A percentile compares a stretch with the other conserved stretches of the same genome.
phyloP scores from a whole-genome alignment of 2,329 filamentous ascomycete species.

The Xylariales sp. region DNA sequence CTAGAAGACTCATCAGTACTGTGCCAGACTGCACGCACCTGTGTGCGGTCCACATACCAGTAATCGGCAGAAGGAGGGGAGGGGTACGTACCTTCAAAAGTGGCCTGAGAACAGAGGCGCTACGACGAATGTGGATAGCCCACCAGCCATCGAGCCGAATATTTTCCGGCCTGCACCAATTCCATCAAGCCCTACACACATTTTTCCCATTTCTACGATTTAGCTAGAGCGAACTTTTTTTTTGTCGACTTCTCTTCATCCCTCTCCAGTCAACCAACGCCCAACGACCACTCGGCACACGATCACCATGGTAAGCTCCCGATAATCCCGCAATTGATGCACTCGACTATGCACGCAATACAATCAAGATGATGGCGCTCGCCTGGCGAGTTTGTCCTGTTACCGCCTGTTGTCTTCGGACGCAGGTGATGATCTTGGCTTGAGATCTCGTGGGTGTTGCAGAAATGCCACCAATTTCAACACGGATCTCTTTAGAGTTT shows the following conservation, averaged over 20 bases:
- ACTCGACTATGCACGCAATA: conserved; percentile 18
- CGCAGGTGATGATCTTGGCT: conserved; percentile 60
- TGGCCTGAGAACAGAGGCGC: not conserved
- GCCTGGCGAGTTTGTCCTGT: conserved; percentile 28
- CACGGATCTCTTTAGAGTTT: conserved; percentile 79
- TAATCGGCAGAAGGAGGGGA: no score
- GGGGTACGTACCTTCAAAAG: conserved; percentile 4
- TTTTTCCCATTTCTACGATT: conserved; percentile 13
- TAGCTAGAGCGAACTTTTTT: conserved; percentile 20
- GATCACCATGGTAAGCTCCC: conserved; percentile 59
- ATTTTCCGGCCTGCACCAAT: conserved; percentile 9
- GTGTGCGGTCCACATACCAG: no score
- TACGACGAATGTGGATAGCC: not conserved
- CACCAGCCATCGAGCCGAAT: not conserved
- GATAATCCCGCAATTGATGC: conserved; percentile 25
- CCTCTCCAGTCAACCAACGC: conserved; percentile 32
- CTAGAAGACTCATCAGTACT: no score
- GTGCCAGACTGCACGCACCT: no score
- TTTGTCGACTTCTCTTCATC: conserved; percentile 25
- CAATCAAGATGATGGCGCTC: conserved; percentile 23
- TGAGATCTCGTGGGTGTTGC: conserved; percentile 45
- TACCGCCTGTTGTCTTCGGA: conserved; percentile 39
- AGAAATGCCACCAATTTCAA: conserved; percentile 49
- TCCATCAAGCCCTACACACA: conserved; percentile 23
- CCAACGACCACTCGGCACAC: conserved; percentile 44